Percentiles rank a stretch among this genome's conserved stretches.
Conservation (phyloP, 805 yeast genomes). For the Yamadazyma paraphyllophila region DNA sequence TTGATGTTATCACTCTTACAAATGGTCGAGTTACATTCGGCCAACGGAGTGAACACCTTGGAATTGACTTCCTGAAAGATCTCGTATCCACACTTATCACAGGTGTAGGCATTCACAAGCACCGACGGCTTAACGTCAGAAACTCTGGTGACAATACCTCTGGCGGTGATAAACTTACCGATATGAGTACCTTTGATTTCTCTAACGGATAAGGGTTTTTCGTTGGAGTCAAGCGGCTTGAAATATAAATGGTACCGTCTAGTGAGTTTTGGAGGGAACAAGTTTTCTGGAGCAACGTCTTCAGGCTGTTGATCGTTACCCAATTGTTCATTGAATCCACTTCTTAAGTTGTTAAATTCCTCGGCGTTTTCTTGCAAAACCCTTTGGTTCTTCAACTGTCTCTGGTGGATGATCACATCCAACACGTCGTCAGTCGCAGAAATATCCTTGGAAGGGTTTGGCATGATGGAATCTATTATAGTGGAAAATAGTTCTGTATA, state of each 20-base stretch:
- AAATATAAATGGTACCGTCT: constrained; percentile 86
- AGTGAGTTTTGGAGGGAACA: constrained; percentile 83
- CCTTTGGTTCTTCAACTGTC: constrained; percentile 78
- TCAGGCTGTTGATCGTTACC: constrained; percentile 11
- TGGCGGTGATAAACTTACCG: constrained; percentile 84
- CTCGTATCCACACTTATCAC: constrained; percentile 97
- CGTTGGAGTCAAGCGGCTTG: constrained; percentile 61
- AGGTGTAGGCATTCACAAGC: constrained; percentile 89
- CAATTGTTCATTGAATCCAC: constrained; percentile 13
- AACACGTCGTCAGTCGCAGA: constrained; percentile 83
- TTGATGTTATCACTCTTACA: constrained; percentile 77
- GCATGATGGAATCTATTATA: constrained; percentile 79
- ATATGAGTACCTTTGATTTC: constrained; percentile 79
- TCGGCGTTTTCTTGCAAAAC: constrained; percentile 64
- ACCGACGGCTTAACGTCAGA: constrained; percentile 95
- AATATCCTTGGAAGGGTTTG: constrained; percentile 79
- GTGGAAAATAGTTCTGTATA: constrained; percentile 74
- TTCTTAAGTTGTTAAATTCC: constrained; percentile 48
- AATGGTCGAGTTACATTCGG: constrained; percentile 79
- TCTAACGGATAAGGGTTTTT: constrained; percentile 78
- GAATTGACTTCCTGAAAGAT: constrained; percentile 91
- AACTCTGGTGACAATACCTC: constrained; percentile 94
- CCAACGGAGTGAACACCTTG: constrained; percentile 80
- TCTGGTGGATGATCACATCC: constrained; percentile 89
- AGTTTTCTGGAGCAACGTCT: constrained; percentile 30